phyloP scores from a whole-genome alignment of 129 eudicot species.

The Flaveria bidentis region DNA sequence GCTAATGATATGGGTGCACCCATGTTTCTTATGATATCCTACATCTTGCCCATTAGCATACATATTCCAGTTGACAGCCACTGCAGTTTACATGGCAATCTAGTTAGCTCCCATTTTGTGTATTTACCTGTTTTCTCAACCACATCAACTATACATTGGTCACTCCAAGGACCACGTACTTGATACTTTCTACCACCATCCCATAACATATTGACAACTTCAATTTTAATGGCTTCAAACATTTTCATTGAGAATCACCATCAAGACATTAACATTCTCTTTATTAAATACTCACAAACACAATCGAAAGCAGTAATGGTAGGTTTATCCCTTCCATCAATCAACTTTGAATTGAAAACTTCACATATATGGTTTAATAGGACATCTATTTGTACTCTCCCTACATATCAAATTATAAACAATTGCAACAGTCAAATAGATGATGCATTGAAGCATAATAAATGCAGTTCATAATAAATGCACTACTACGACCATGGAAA shows the following conservation, averaged over 20 bases:
- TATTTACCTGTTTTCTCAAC: neutral
- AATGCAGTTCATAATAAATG: too few species aligned
- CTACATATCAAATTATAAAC: neutral
- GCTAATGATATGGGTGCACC: neutral
- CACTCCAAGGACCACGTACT: neutral
- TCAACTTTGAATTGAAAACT: neutral
- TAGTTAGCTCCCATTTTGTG: neutral
- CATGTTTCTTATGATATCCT: neutral
- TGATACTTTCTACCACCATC: neutral
- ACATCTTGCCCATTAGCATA: neutral
- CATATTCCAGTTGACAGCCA: neutral
- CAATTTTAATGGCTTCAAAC: neutral
- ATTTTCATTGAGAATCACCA: neutral
- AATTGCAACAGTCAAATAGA: too few species aligned
- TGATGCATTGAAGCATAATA: too few species aligned
- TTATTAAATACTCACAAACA: neutral
- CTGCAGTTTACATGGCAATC: neutral
- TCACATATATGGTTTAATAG: neutral
- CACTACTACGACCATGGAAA: too few species aligned
- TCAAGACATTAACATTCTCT: neutral
- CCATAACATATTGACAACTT: neutral
- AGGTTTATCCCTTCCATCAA: neutral
- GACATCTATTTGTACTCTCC: neutral
- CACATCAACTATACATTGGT: neutral
- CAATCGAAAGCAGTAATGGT: neutral